Conservation (phyloP, 2,329 filamentous ascomycete genomes). For the Nigrospora osmanthi region DNA sequence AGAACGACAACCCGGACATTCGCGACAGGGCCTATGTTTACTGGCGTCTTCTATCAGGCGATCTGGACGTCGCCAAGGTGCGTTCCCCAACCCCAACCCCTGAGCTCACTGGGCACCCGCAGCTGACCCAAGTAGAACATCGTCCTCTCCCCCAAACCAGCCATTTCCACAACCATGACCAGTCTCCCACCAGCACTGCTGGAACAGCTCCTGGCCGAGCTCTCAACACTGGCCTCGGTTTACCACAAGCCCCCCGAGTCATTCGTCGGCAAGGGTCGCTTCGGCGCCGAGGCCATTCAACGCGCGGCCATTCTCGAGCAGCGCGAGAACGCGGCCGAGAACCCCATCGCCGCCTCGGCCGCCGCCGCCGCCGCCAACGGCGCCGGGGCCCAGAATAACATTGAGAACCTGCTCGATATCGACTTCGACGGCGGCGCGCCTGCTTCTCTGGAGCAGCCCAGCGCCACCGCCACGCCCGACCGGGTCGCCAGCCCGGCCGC, state of each 20-base stretch:
- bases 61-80: slow-evolving; percentile 83
- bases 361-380: slow-evolving; percentile 59
- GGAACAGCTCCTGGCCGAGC: slow-evolving; percentile 81
- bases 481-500: slow-evolving; percentile 56
- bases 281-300: slow-evolving; percentile 89
- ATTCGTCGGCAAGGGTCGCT: slow-evolving; percentile 94
- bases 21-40: slow-evolving; percentile 96
- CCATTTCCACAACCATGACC: slow-evolving; percentile 89
- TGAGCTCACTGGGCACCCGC: too few relatives aligned
- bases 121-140: slow-evolving; percentile 53
- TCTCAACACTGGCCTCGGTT: slow-evolving; percentile 91
- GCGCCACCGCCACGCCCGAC: slow-evolving; percentile 54
- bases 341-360: slow-evolving; percentile 83
- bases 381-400: slow-evolving; percentile 58
- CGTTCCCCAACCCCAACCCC: slow-evolving; percentile 5
- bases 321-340: slow-evolving; percentile 83
- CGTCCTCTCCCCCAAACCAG: slow-evolving; percentile 86
- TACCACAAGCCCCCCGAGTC: slow-evolving; percentile 98
- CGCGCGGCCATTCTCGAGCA: slow-evolving; percentile 95
- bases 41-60: slow-evolving; percentile 91
- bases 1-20: slow-evolving; percentile 97
- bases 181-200: slow-evolving; percentile 76
- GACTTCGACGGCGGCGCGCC: slow-evolving; percentile 92
- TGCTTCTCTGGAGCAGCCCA: slow-evolving; percentile 64
- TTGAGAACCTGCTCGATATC: slow-evolving; percentile 93